Conservation (phyloP, 2,329 filamentous ascomycete genomes). For the Xylariaceae sp. region DNA sequence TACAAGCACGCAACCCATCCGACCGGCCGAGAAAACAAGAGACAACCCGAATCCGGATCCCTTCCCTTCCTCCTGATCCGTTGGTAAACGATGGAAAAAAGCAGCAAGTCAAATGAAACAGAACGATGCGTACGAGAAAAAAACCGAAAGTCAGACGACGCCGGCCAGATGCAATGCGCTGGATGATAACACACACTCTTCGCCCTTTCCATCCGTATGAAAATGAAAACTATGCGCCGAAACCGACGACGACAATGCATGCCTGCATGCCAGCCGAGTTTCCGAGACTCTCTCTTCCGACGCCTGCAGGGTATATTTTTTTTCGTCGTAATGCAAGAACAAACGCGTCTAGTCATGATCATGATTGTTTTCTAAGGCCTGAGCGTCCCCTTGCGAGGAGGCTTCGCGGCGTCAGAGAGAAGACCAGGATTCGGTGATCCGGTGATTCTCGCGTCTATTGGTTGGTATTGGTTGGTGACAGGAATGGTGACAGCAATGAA, state of each 20-base stretch:
- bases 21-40: neutral
- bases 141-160: neutral
- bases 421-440: neutral
- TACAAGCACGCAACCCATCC: neutral
- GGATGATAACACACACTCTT: neutral
- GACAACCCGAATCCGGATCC: too few species aligned
- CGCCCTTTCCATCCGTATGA: too few species aligned
- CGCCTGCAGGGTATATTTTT: neutral
- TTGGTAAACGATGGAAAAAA: neutral
- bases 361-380: constrained; percentile 7
- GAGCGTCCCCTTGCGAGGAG: neutral
- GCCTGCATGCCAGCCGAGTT: neutral
- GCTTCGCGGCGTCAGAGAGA: neutral
- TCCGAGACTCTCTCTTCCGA: neutral
- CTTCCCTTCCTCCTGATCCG: too few species aligned
- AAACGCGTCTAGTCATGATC: constrained; percentile 17
- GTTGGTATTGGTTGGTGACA: neutral
- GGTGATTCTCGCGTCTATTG: constrained; percentile 5
- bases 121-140: neutral
- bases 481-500: neutral
- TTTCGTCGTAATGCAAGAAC: constrained; percentile 2
- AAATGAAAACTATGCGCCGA: constrained; percentile 3
- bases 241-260: neutral
- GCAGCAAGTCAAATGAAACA: too few species aligned
- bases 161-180: neutral